These are phyloP conservation scores for Pythium monospermum DNA, from an alignment of 352 stramenopile species.

Conservation along the genomic window DNA sequence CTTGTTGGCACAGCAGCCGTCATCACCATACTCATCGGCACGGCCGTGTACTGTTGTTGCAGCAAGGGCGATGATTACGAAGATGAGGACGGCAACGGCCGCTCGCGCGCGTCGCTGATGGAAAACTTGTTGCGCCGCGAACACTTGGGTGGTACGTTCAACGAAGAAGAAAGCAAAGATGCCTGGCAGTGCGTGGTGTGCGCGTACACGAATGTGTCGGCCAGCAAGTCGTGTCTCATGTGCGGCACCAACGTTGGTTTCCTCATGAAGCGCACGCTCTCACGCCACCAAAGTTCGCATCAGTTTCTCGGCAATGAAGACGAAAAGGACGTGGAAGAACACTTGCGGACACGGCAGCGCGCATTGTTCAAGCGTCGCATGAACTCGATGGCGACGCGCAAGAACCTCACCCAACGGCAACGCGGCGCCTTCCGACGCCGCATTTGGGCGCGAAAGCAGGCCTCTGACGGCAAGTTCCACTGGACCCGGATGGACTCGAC, in stretches of 20 bases:
- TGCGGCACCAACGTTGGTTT: slow-evolving; percentile 45
- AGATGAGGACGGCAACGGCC: not conserved
- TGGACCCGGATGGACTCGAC: slow-evolving; percentile 67
- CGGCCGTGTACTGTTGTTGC: slow-evolving; percentile 54
- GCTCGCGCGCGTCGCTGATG: slow-evolving; percentile 25
- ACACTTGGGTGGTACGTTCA: slow-evolving; percentile 47
- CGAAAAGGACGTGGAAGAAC: slow-evolving; percentile 28
- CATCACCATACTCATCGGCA: slow-evolving; percentile 22
- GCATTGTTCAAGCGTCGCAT: slow-evolving; percentile 65
- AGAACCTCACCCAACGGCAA: slow-evolving; percentile 63
- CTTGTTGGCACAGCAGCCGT: slow-evolving; percentile 13
- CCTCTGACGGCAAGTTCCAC: slow-evolving; percentile 62
- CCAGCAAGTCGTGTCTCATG: slow-evolving; percentile 52
- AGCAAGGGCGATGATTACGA: slow-evolving; percentile 19
- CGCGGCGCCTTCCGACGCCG: slow-evolving; percentile 57
- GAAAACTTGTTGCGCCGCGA: slow-evolving; percentile 59
- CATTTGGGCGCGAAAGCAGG: slow-evolving; percentile 58
- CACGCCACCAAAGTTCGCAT: slow-evolving; percentile 50
- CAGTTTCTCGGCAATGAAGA: slow-evolving; percentile 40
- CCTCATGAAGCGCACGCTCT: slow-evolving; percentile 24
- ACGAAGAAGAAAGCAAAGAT: slow-evolving; percentile 44
- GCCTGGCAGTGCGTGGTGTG: slow-evolving; percentile 73
- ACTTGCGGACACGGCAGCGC: slow-evolving; percentile 38
- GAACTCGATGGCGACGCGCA: slow-evolving; percentile 54
- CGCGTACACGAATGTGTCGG: slow-evolving; percentile 42